A percentile compares a stretch with the other conserved stretches of the same genome.
Evolutionary conservation across 495 filamentous ascomycete species (phyloP).

Genomic region (Jackrogersella minutella): DNA sequence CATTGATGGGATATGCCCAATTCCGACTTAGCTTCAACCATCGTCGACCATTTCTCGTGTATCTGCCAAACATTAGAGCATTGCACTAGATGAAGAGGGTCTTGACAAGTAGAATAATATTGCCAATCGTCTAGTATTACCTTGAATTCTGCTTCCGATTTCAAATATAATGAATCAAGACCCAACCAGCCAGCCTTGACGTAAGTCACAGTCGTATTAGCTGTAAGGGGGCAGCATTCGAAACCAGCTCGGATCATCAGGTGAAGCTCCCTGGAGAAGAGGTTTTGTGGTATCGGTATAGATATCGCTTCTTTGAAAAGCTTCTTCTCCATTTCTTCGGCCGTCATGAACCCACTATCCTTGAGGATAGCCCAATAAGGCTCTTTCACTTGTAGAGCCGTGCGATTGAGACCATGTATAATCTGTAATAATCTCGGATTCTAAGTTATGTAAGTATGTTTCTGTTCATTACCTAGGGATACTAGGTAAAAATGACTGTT

Average conservation of each 20-base stretch:
- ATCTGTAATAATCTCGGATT: constrained; percentile 24
- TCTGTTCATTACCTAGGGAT: too few relatives aligned
- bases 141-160: neutral
- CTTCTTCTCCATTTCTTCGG: constrained; percentile 21
- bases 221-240: neutral
- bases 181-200: constrained; percentile 1
- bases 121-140: neutral
- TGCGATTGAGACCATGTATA: constrained; percentile 17
- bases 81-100: neutral
- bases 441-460: constrained; percentile 6
- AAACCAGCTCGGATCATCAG: constrained; percentile 11
- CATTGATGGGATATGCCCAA: neutral
- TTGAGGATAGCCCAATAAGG: constrained; percentile 32
- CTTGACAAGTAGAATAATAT: neutral
- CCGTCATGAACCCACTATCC: constrained; percentile 20
- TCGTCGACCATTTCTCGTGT: constrained; percentile 34
- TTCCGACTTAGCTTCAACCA: constrained; percentile 3
- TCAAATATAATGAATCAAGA: constrained; percentile 18
- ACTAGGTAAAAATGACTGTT: neutral
- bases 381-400: constrained; percentile 18
- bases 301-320: neutral
- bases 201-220: neutral
- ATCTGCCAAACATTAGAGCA: neutral
- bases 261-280: neutral
- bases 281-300: neutral